Conservation (phyloP, 495 filamentous ascomycete genomes). For the Neurospora pannonica region DNA sequence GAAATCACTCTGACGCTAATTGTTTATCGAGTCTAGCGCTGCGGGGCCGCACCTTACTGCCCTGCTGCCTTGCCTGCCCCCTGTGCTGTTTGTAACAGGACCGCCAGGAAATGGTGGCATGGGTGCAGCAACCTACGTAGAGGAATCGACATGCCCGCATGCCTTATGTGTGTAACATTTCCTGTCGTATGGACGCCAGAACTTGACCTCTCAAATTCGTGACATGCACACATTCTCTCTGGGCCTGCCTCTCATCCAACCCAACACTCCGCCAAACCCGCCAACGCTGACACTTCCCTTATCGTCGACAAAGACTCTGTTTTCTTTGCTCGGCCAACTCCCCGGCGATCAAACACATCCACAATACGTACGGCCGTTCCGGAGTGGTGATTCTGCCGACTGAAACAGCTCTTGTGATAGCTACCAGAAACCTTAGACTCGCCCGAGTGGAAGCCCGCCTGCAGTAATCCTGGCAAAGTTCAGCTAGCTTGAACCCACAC, state of each 20-base stretch:
- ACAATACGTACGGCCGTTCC: background rate
- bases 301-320: background rate
- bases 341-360: background rate
- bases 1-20: background rate
- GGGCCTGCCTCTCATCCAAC: background rate
- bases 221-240: background rate
- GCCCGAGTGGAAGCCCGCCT: background rate
- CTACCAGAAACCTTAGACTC: background rate
- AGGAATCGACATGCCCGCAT: background rate
- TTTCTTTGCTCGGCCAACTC: background rate
- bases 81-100: background rate
- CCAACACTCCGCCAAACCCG: background rate
- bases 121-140: background rate
- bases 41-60: background rate
- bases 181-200: background rate
- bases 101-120: background rate
- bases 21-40: background rate
- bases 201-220: background rate
- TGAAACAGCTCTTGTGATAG: background rate
- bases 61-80: background rate
- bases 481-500: background rate
- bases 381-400: background rate
- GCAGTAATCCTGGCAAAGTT: background rate
- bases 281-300: background rate
- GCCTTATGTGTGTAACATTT: background rate